A percentile compares a stretch with the other conserved stretches of the same genome.
Conservation (phyloP, 768 basidiomycete species). For the Trametes cinnabarina region DNA sequence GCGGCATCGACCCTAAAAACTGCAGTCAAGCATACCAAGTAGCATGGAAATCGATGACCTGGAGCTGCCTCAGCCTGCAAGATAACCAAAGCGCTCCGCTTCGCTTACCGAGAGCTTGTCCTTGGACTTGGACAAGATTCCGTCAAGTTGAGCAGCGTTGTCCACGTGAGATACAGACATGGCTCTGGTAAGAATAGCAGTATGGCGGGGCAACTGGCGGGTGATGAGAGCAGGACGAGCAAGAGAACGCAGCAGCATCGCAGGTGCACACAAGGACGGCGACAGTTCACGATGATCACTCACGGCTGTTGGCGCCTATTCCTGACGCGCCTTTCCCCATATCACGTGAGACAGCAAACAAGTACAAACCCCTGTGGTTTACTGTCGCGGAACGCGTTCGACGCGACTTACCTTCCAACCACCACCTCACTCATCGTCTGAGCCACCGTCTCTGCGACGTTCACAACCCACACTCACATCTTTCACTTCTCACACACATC, state of each 20-base stretch:
- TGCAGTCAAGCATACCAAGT: constrained; percentile 53
- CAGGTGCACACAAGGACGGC: constrained; percentile 1
- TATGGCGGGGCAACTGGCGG: constrained; percentile 12
- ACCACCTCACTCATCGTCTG: constrained; percentile 14
- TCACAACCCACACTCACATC: constrained; percentile 9
- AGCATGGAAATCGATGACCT: constrained; percentile 89
- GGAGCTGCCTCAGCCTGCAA: background rate
- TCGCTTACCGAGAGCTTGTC: constrained; percentile 61
- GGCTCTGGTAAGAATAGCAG: constrained; percentile 2
- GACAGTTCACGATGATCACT: background rate
- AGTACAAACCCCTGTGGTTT: constrained; percentile 16
- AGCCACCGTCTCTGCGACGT: constrained; percentile 12
- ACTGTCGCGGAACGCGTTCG: constrained; percentile 20
- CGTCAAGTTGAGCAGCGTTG: constrained; percentile 62
- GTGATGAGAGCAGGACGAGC: constrained; percentile 13
- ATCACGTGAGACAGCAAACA: constrained; percentile 20
- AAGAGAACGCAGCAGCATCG: constrained; percentile 18
- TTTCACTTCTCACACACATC: constrained; percentile 8
- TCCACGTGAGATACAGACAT: constrained; percentile 65
- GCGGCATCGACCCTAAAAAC: background rate
- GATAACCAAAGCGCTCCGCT: background rate
- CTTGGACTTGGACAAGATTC: constrained; percentile 53
- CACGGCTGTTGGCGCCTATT: constrained; percentile 8
- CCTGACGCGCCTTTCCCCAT: constrained; percentile 8
- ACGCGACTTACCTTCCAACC: constrained; percentile 20